Percentiles rank a stretch among this genome's conserved stretches.
Evolutionary conservation across 2,329 filamentous ascomycete species (phyloP).

Genomic region (Catunica adiposa): DNA sequence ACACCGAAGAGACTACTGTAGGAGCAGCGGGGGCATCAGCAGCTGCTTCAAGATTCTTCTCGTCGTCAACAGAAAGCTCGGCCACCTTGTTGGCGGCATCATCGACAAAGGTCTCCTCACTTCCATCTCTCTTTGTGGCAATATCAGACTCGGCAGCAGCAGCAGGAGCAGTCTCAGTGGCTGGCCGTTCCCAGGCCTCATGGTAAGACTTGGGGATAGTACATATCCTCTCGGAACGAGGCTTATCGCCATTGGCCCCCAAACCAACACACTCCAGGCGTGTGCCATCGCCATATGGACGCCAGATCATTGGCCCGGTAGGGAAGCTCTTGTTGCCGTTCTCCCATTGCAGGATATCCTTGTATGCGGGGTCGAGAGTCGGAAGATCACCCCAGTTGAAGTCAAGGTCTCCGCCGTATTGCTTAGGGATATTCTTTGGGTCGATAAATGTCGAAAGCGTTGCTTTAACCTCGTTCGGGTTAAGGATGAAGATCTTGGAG

Average conservation of each 20-base stretch:
- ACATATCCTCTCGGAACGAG: constrained; percentile 33
- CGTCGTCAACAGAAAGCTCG: constrained; percentile 16
- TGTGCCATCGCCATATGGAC: constrained; percentile 29
- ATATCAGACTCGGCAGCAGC: not conserved
- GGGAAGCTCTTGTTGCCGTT: constrained; percentile 37
- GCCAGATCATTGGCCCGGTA: constrained; percentile 40
- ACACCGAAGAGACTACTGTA: constrained; percentile 4
- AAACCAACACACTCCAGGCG: constrained; percentile 36
- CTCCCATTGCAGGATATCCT: constrained; percentile 34
- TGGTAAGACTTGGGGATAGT: constrained; percentile 31
- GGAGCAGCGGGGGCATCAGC: constrained; percentile 1
- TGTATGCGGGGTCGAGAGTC: constrained; percentile 48
- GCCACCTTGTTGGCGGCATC: constrained; percentile 8
- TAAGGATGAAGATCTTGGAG: constrained; percentile 89
- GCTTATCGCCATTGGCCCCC: constrained; percentile 28
- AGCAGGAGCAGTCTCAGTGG: not conserved
- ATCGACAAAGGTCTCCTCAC: constrained; percentile 5
- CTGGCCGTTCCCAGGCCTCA: constrained; percentile 15
- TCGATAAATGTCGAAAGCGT: constrained; percentile 74
- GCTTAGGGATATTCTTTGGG: constrained; percentile 64
- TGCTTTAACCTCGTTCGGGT: constrained; percentile 51
- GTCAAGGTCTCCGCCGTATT: constrained; percentile 75
- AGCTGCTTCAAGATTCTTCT: constrained; percentile 15
- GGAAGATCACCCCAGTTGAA: constrained; percentile 65
- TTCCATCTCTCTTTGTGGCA: not conserved